Conservation (phyloP, 805 yeast species). For the Candida patagonica region DNA sequence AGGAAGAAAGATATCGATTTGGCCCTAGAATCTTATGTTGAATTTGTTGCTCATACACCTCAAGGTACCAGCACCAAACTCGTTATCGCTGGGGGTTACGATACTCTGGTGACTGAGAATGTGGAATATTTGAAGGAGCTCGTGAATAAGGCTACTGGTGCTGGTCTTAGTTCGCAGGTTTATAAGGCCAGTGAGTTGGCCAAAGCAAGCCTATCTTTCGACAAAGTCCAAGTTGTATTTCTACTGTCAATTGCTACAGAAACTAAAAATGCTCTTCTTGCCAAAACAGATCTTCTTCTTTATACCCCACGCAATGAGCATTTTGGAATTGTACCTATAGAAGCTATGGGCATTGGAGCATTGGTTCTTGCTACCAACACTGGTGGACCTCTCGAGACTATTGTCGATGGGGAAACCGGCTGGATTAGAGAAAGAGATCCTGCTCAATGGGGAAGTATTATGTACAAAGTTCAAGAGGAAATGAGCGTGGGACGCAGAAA, state of each 20-base stretch:
- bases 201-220: neutral
- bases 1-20: constrained; percentile 71
- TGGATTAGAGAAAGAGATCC: constrained; percentile 29
- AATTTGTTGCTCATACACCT: constrained; percentile 7
- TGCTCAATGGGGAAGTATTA: constrained; percentile 29
- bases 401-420: constrained; percentile 35
- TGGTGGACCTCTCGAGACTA: constrained; percentile 91
- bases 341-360: constrained; percentile 77
- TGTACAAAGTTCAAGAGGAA: constrained; percentile 21
- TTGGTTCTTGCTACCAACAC: constrained; percentile 79
- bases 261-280: constrained; percentile 54
- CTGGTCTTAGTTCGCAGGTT: constrained; percentile 40
- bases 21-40: constrained; percentile 57
- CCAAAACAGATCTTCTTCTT: constrained; percentile 48
- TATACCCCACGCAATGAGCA: constrained; percentile 93
- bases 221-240: constrained; percentile 47
- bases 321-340: constrained; percentile 96
- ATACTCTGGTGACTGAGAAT: constrained; percentile 64
- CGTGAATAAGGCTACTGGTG: constrained; percentile 36
- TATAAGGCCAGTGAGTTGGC: constrained; percentile 19
- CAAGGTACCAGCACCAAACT: constrained; percentile 31
- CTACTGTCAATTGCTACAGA: constrained; percentile 69
- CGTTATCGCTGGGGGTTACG: constrained; percentile 88
- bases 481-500: constrained; percentile 15
- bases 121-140: constrained; percentile 60